Evolutionary conservation across 2,329 filamentous ascomycete genomes (phyloP).

Genomic region (Botrytis pseudocinerea): DNA sequence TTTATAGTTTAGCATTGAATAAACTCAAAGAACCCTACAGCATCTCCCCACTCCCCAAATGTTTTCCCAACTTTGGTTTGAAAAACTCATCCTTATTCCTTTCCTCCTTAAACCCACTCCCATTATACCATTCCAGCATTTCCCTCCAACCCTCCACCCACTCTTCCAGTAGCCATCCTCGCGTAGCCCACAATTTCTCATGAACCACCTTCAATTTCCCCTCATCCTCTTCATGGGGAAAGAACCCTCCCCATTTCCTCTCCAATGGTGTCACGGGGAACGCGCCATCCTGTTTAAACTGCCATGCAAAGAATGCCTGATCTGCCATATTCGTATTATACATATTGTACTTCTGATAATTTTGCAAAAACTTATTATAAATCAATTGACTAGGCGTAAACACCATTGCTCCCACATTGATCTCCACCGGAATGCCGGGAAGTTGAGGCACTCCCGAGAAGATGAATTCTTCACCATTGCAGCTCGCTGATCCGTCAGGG

Average conservation of each 20-base stretch:
- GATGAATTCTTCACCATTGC: background rate
- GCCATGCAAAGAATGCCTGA: constrained; percentile 22
- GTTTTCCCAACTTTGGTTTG: background rate
- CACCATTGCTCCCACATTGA: constrained; percentile 22
- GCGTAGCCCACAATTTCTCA: constrained; percentile 21
- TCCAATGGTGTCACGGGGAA: constrained; percentile 15
- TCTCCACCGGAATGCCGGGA: background rate
- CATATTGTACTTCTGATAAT: constrained; percentile 12
- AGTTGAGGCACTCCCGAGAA: constrained; percentile 11
- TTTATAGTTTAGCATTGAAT: background rate
- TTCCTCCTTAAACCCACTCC: background rate
- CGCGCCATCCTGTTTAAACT: constrained; percentile 17
- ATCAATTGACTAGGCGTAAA: constrained; percentile 5
- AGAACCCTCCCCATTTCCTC: constrained; percentile 19
- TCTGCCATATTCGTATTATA: constrained; percentile 22
- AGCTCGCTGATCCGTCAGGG: constrained; percentile 8
- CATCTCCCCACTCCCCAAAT: background rate
- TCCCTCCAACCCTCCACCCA: constrained; percentile 13
- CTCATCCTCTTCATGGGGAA: constrained; percentile 16
- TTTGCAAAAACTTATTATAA: background rate
- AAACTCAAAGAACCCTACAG: background rate
- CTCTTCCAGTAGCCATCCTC: constrained; percentile 16
- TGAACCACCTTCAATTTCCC: constrained; percentile 20
- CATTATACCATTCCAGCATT: constrained; percentile 19
- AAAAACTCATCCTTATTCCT: constrained; percentile 19